A percentile compares a stretch with the other conserved stretches of the same genome.
Conservation (phyloP, 768 basidiomycete genomes). For the Agrocybe chaxingu region DNA sequence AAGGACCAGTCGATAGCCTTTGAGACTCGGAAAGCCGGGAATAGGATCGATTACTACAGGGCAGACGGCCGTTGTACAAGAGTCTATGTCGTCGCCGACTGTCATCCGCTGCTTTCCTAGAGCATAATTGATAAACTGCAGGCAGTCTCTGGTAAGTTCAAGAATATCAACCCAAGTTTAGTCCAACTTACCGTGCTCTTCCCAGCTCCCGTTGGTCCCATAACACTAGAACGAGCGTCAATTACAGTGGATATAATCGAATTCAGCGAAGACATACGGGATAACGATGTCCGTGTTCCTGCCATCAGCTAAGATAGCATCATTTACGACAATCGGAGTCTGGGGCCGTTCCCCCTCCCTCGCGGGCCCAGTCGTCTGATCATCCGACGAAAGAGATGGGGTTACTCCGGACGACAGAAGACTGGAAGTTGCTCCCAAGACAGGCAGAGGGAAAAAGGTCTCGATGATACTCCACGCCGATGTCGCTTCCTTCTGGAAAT, state of each 20-base stretch:
- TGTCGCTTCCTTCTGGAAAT: neutral
- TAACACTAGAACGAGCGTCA: neutral
- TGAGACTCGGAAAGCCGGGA: neutral
- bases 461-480: neutral
- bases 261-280: slow-evolving; percentile 2
- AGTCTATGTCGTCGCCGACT: slow-evolving; percentile 5
- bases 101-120: neutral
- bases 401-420: too few relatives aligned
- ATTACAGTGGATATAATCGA: neutral
- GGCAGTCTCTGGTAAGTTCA: neutral
- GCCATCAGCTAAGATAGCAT: neutral
- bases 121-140: slow-evolving; percentile 2
- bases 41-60: neutral
- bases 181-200: neutral
- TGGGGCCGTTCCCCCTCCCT: too few relatives aligned
- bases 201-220: slow-evolving; percentile 5
- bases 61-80: neutral
- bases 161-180: neutral
- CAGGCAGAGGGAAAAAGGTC: neutral
- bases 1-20: slow-evolving; percentile 1
- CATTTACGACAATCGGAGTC: too few relatives aligned
- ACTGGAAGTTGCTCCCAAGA: neutral
- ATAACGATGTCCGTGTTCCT: slow-evolving; percentile 4
- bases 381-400: too few relatives aligned
- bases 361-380: too few relatives aligned